A percentile compares a stretch with the other conserved stretches of the same genome.
Evolutionary conservation across 2,329 filamentous ascomycete species (phyloP).

Genomic region (Colletotrichum destructivum): DNA sequence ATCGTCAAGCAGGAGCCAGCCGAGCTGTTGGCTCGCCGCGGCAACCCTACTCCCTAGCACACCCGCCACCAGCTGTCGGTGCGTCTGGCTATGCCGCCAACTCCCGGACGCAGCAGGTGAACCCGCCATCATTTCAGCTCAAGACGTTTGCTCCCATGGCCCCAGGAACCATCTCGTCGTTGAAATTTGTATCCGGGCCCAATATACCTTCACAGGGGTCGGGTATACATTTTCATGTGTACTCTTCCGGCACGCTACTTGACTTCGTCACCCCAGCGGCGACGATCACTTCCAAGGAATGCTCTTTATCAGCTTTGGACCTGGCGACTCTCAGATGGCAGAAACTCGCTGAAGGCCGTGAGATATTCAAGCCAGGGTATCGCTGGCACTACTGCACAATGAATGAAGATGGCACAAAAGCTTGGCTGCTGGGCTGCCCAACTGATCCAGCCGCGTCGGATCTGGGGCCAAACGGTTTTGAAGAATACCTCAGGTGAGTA

Average conservation of each 20-base stretch:
- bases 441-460: constrained; percentile 79
- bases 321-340: constrained; percentile 92
- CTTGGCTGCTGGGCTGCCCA: constrained; percentile 95
- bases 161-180: constrained; percentile 88
- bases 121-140: constrained; percentile 75
- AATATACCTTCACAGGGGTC: constrained; percentile 90
- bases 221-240: constrained; percentile 95
- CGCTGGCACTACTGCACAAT: constrained; percentile 99
- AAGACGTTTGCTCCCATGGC: constrained; percentile 86
- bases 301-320: constrained; percentile 91
- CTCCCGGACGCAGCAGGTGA: constrained; percentile 77
- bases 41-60: constrained; percentile 65
- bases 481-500: constrained; percentile 85
- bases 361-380: constrained; percentile 93
- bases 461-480: constrained; percentile 78
- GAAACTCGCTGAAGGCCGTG: constrained; percentile 92
- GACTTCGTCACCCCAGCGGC: constrained; percentile 95
- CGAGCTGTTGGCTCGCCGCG: constrained; percentile 67
- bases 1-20: constrained; percentile 60
- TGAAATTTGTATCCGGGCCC: constrained; percentile 90
- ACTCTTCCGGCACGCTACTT: constrained; percentile 91
- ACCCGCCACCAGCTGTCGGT: constrained; percentile 65
- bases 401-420: constrained; percentile 94
- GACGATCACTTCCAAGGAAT: constrained; percentile 88
- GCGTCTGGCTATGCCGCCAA: constrained; percentile 78